Conservation (phyloP, 306 rosid genomes). For the Oxytropis ochrocephala region DNA sequence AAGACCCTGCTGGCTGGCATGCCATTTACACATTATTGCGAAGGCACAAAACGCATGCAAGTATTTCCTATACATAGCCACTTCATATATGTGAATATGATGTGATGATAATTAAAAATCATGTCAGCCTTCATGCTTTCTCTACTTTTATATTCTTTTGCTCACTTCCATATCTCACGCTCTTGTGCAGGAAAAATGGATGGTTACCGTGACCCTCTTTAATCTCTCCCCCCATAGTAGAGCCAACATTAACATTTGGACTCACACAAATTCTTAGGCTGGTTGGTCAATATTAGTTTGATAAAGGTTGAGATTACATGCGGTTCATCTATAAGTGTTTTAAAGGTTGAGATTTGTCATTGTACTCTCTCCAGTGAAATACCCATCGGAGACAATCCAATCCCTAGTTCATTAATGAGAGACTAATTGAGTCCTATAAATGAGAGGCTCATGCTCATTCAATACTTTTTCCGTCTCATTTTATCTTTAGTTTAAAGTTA, state of each 20-base stretch:
- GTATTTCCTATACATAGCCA: background rate
- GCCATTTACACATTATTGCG: conserved; percentile 26
- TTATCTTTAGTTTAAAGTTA: no score
- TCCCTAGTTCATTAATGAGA: no score
- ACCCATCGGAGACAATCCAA: no score
- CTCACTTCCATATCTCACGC: background rate
- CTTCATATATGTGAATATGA: conserved; percentile 3
- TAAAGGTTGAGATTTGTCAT: no score
- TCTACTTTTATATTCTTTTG: background rate
- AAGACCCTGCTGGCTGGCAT: conserved; percentile 15
- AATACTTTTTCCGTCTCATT: no score
- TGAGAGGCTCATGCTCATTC: no score
- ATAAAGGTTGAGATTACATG: no score
- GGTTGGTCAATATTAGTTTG: no score
- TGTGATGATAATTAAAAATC: conserved; percentile 20
- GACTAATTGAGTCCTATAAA: no score
- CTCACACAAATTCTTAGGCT: background rate
- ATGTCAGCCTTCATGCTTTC: conserved; percentile 30
- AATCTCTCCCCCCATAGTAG: background rate
- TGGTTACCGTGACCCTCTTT: conserved; percentile 7
- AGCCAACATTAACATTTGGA: background rate
- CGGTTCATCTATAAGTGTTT: no score
- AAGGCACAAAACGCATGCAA: conserved; percentile 46
- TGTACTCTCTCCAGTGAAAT: no score
- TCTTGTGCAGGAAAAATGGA: background rate